Conservation (phyloP, 805 yeast species). For the Wickerhamia fluorescens region DNA sequence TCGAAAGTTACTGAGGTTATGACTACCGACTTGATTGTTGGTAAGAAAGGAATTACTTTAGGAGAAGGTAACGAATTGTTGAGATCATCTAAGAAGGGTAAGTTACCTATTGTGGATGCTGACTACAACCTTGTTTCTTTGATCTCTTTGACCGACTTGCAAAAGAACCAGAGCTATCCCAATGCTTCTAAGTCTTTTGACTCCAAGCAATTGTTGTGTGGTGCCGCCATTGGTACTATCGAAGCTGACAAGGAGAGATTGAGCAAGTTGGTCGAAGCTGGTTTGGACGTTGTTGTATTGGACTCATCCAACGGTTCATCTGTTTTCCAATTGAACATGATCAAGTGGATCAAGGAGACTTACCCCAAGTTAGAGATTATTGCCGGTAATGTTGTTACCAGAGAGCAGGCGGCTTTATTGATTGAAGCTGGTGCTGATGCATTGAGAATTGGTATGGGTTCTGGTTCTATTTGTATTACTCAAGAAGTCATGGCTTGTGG, state of each 20-base stretch:
- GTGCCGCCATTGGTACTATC: conserved; percentile 97
- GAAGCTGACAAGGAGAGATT: conserved; percentile 84
- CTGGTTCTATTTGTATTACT: conserved; percentile 98
- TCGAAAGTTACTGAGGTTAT: conserved; percentile 68
- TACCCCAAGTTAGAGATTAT: conserved; percentile 79
- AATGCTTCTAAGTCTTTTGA: conserved; percentile 87
- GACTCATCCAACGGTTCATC: conserved; percentile 99
- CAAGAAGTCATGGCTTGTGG: conserved; percentile 99
- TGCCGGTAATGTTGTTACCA: conserved; percentile 97
- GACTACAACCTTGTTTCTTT: conserved; percentile 74
- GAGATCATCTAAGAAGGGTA: conserved; percentile 93
- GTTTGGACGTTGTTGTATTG: conserved; percentile 90
- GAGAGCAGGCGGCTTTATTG: conserved; percentile 96
- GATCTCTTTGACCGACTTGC: conserved; percentile 92
- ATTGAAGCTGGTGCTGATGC: conserved; percentile 95
- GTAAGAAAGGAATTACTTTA: conserved; percentile 73
- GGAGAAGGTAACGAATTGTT: conserved; percentile 84
- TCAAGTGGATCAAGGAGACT: conserved; percentile 79
- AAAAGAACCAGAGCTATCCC: conserved; percentile 91
- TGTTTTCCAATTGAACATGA: conserved; percentile 86
- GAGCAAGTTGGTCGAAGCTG: conserved; percentile 81
- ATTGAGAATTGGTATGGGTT: conserved; percentile 98
- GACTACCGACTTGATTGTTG: conserved; percentile 86
- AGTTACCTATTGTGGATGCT: conserved; percentile 85
- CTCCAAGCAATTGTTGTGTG: conserved; percentile 94